Percentiles rank a stretch among this genome's conserved stretches.
These are phyloP conservation scores for Daldinia caldariorum DNA, from an alignment of 495 filamentous ascomycete genomes.

Conservation along the genomic window DNA sequence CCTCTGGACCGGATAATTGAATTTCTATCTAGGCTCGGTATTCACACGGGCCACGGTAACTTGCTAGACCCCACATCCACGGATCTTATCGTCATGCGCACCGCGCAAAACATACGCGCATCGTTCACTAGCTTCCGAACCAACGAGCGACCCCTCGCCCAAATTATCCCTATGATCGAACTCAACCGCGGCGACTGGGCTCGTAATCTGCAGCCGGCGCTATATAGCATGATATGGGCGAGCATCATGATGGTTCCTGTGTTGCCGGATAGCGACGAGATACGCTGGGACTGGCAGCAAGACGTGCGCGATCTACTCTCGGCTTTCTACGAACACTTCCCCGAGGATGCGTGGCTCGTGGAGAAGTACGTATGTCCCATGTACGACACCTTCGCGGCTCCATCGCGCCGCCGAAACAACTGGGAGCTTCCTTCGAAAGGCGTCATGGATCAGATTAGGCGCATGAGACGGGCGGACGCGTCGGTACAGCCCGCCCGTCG, in stretches of 20 bases:
- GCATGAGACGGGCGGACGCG: conserved; percentile 40
- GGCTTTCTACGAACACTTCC: conserved; percentile 72
- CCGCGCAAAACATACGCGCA: conserved; percentile 79
- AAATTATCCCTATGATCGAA: conserved; percentile 49
- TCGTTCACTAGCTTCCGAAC: conserved; percentile 53
- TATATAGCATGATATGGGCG: conserved; percentile 81
- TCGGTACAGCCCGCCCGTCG: conserved; percentile 33
- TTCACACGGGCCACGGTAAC: conserved; percentile 61
- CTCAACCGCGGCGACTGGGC: conserved; percentile 50
- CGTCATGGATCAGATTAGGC: conserved; percentile 48
- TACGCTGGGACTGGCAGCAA: conserved; percentile 55
- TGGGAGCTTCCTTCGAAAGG: conserved; percentile 49
- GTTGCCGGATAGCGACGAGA: conserved; percentile 44
- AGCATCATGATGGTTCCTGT: conserved; percentile 69
- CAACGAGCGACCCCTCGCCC: conserved; percentile 43
- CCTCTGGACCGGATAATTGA: conserved; percentile 64
- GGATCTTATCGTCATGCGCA: conserved; percentile 75
- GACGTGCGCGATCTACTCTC: conserved; percentile 69
- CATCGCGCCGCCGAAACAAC: conserved; percentile 32
- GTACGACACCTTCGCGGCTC: conserved; percentile 52
- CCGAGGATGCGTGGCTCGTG: conserved; percentile 74
- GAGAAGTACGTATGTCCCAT: conserved; percentile 72
- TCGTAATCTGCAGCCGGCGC: conserved; percentile 70
- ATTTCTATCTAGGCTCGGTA: conserved; percentile 71
- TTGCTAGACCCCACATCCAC: conserved; percentile 69